Conservation (phyloP, 495 filamentous ascomycete species). For the Lasiosphaeria miniovina region DNA sequence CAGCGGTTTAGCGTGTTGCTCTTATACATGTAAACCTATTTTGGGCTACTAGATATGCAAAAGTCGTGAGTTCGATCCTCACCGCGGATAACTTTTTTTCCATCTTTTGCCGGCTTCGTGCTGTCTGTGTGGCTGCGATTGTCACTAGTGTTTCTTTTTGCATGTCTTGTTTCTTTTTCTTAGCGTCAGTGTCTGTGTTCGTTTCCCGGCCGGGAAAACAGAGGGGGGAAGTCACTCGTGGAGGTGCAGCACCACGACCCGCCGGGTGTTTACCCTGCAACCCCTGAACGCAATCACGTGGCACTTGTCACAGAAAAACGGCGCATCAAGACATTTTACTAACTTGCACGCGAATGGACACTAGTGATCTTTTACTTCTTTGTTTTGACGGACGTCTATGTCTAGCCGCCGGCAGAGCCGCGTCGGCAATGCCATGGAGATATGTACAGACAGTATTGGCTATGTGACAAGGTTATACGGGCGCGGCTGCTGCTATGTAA, state of each 20-base stretch:
- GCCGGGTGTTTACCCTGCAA: no score
- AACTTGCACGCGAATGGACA: neutral
- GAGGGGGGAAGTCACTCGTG: no score
- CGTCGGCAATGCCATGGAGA: neutral
- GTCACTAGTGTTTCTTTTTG: neutral
- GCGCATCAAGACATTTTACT: neutral
- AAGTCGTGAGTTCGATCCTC: slow-evolving; percentile 3
- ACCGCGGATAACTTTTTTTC: neutral
- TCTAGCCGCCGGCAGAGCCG: slow-evolving; percentile 2
- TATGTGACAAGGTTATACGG: neutral
- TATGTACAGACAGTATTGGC: slow-evolving; percentile 1
- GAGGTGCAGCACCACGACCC: no score
- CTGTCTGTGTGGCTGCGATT: neutral
- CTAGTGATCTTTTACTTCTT: slow-evolving; percentile 5
- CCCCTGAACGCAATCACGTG: neutral
- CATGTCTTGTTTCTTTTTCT: no score
- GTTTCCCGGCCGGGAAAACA: no score
- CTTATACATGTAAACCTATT: neutral
- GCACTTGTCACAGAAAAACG: neutral
- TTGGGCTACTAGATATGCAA: neutral
- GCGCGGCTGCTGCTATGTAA: neutral
- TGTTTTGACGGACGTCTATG: slow-evolving; percentile 3
- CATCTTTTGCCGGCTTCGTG: neutral
- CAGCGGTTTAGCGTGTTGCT: slow-evolving; percentile 3
- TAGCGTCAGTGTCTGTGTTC: no score